phyloP scores from a whole-genome alignment of 768 basidiomycete genomes.

The Collybia sp. region DNA sequence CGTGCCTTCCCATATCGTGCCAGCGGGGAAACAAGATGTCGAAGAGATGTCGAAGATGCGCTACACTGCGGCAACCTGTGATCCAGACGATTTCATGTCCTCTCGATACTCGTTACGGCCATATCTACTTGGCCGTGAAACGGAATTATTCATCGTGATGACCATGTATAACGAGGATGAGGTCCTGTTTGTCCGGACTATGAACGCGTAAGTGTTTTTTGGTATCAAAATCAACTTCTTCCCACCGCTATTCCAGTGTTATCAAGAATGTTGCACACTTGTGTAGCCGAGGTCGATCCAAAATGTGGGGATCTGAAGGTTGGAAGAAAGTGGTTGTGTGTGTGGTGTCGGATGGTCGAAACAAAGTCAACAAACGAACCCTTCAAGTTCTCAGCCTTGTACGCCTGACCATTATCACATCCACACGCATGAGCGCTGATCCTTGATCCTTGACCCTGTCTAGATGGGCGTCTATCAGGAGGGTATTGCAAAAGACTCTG shows the following conservation, averaged over 20 bases:
- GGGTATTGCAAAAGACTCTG: constrained; percentile 85
- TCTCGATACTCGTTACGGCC: constrained; percentile 75
- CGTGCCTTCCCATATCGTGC: constrained; percentile 76
- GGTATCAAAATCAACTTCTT: neutral
- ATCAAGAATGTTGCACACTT: constrained; percentile 85
- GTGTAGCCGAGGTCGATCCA: constrained; percentile 64
- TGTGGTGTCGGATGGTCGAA: constrained; percentile 81
- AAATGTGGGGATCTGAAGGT: constrained; percentile 82
- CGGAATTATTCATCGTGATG: constrained; percentile 94
- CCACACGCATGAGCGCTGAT: no score
- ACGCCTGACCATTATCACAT: constrained; percentile 12
- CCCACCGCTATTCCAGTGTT: constrained; percentile 39
- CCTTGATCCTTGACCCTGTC: neutral
- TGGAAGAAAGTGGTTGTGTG: constrained; percentile 93
- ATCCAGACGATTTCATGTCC: constrained; percentile 83
- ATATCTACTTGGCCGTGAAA: constrained; percentile 73
- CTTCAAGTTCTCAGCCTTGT: constrained; percentile 85
- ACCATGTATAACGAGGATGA: constrained; percentile 97
- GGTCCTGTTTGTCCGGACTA: constrained; percentile 69
- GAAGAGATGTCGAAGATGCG: constrained; percentile 84
- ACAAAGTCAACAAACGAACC: constrained; percentile 85
- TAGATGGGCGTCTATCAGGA: constrained; percentile 88
- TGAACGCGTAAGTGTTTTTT: constrained; percentile 64
- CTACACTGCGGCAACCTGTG: constrained; percentile 86
- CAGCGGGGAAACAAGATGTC: constrained; percentile 51